Evolutionary conservation across 2,329 filamentous ascomycete genomes (phyloP), one percentile per base, ranked within the genome.

Genomic region (Fusarium fujikuroi): DNA sequence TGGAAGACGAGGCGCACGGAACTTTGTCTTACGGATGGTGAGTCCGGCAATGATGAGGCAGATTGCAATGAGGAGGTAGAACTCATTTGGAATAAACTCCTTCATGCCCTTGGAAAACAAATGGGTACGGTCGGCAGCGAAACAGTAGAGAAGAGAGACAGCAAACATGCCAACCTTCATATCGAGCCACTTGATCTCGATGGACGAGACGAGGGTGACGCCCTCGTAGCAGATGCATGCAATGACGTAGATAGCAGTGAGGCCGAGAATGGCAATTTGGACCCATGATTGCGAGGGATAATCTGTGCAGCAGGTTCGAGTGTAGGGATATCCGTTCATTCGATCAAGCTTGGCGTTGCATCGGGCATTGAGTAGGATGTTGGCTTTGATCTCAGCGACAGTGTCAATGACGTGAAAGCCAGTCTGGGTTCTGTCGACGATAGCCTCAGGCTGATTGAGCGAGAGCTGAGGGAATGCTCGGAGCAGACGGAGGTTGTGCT

Each of bases 291-390:
- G 69, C 11, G 56, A 50, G 12, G 78, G 75, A 65, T 89, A 89
- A 40, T 82, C 83, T 52, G 80, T 85, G 73, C 88, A 90, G 75
- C 88, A 90, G 7, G 87, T 88, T 65, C 84, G 81, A 58, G 84
- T 81, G 74, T 85, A 86, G 1, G 85, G 84, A 61, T 84, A 85
- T n/a, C 80, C 81, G 1, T 64, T 43, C 34, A 68, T 46, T 12
- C 57, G 78, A 72, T 67, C 78, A 67, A 68, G 81, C 73, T 72
- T 84, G 66, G 78, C 84, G 78, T 72, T 90, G 78, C 89, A 91
- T 54, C 87, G 85, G 23, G 85, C 77, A 69, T 88, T 89, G 46
- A 91, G 82, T 1, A 90, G 73, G 16, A 89, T 79, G 78, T 60
- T 81, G 53, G 76, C 83, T 77, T 76, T 82, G 77, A 69, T 78